phyloP scores from a whole-genome alignment of 331 rosid species.

The Stylosanthes scabra region DNA sequence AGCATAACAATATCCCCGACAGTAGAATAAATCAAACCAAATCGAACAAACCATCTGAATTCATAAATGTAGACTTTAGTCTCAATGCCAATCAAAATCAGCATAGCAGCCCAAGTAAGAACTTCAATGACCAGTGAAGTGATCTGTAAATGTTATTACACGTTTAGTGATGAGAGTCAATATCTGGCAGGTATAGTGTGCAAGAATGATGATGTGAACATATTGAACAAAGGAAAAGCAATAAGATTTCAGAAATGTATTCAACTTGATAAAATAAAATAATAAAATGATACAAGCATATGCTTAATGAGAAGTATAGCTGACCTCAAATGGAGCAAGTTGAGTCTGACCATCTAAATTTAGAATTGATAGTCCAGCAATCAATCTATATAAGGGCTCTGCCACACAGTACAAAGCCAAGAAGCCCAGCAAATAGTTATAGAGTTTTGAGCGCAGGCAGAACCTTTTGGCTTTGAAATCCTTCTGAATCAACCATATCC shows the following conservation, averaged over 20 bases:
- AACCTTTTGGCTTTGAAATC: slow-evolving; percentile 70
- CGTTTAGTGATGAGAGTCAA: slow-evolving; percentile 34
- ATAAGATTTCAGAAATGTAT: slow-evolving; percentile 11
- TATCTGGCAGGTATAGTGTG: slow-evolving; percentile 4
- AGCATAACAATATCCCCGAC: slow-evolving; percentile 86
- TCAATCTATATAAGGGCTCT: slow-evolving; percentile 82
- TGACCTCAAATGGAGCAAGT: slow-evolving; percentile 95
- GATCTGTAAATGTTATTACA: slow-evolving; percentile 59
- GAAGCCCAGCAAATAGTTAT: slow-evolving; percentile 69
- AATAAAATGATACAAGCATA: slow-evolving; percentile 13
- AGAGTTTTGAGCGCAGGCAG: slow-evolving; percentile 77
- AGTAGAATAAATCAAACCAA: slow-evolving; percentile 72
- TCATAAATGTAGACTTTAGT: slow-evolving; percentile 80
- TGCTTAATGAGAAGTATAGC: slow-evolving; percentile 28
- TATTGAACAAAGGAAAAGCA: slow-evolving; percentile 24
- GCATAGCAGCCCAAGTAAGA: slow-evolving; percentile 81
- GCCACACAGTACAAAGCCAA: slow-evolving; percentile 76
- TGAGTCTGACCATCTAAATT: slow-evolving; percentile 81
- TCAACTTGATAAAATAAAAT: slow-evolving; percentile 14
- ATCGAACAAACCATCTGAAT: slow-evolving; percentile 89
- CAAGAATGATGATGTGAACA: slow-evolving; percentile 8
- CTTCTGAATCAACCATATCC: slow-evolving; percentile 80
- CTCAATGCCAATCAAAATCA: slow-evolving; percentile 78
- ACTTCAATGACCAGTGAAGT: slow-evolving; percentile 65
- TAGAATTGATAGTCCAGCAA: slow-evolving; percentile 78